These are phyloP conservation scores for Hansenula lynferdii DNA, from an alignment of 1,139 yeast genomes.

Conservation along the genomic window DNA sequence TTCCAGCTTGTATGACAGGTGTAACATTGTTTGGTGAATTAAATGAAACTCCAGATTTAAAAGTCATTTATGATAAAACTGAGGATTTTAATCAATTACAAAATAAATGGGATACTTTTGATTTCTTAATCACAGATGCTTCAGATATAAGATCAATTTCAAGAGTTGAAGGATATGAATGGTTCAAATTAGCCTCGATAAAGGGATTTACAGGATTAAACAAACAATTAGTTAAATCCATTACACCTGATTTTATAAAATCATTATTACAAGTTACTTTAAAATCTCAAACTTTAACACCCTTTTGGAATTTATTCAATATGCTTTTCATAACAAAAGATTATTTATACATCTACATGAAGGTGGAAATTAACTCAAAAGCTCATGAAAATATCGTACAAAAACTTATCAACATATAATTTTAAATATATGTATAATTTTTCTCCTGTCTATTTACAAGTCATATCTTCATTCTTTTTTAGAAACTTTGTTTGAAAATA, in stretches of 20 bases:
- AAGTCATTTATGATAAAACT: conserved; percentile 67
- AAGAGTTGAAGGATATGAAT: conserved; percentile 23
- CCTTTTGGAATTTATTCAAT: conserved; percentile 12
- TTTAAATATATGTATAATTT: not conserved
- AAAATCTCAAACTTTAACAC: conserved; percentile 8
- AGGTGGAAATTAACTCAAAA: conserved; percentile 10
- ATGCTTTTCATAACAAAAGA: conserved; percentile 22
- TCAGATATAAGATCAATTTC: conserved; percentile 19
- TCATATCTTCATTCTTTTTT: not conserved
- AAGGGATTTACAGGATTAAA: conserved; percentile 34
- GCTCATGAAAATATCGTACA: not conserved
- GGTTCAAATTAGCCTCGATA: conserved; percentile 35
- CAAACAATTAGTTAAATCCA: conserved; percentile 14
- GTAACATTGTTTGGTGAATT: conserved; percentile 69
- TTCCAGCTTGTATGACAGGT: conserved; percentile 86
- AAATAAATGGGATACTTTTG: conserved; percentile 48
- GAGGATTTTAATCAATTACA: conserved; percentile 42
- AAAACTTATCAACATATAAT: not conserved
- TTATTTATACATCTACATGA: conserved; percentile 28
- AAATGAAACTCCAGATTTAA: conserved; percentile 20
- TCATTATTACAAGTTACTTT: conserved; percentile 12
- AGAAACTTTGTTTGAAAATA: conserved; percentile 6
- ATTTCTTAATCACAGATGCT: conserved; percentile 53
- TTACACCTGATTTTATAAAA: conserved; percentile 8
- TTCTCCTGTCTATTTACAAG: conserved; percentile 5